These are phyloP conservation scores for Hypoxylon crocopeplum DNA, from an alignment of 495 filamentous ascomycete genomes.

Conservation along the genomic window DNA sequence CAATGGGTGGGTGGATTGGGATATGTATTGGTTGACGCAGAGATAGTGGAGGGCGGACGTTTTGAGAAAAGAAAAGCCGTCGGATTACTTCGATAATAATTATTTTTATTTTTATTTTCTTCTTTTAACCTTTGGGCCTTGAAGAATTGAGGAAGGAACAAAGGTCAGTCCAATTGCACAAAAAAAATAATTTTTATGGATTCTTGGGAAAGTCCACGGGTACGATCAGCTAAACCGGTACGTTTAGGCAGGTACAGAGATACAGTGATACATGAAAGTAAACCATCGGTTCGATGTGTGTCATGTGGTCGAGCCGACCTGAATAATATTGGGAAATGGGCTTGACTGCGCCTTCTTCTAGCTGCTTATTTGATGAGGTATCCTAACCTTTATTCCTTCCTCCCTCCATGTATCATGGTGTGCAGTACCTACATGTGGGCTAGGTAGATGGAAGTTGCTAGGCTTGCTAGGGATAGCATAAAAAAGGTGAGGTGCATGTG, in stretches of 20 bases:
- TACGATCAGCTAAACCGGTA: slow-evolving; percentile 21
- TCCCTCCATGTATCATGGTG: neutral
- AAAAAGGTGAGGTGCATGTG: slow-evolving; percentile 26
- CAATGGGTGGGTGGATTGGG: slow-evolving; percentile 37
- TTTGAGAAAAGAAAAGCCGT: slow-evolving; percentile 34
- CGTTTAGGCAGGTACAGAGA: slow-evolving; percentile 33
- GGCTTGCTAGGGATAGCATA: slow-evolving; percentile 2
- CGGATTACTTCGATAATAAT: slow-evolving; percentile 28
- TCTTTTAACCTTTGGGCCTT: slow-evolving; percentile 30
- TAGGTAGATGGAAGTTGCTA: slow-evolving; percentile 10
- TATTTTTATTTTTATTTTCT: slow-evolving; percentile 19
- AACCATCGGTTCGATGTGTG: slow-evolving; percentile 9
- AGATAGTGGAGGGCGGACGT: slow-evolving; percentile 19
- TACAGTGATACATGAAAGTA: slow-evolving; percentile 3
- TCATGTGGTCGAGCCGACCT: slow-evolving; percentile 32
- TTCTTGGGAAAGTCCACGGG: too few species aligned
- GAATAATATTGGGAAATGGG: slow-evolving; percentile 26
- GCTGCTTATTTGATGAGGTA: slow-evolving; percentile 6
- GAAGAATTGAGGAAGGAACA: slow-evolving; percentile 31
- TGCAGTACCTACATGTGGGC: neutral
- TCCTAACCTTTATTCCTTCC: neutral
- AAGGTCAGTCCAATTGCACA: slow-evolving; percentile 37
- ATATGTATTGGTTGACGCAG: slow-evolving; percentile 29
- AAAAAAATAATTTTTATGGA: slow-evolving; percentile 39
- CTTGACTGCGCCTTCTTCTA: slow-evolving; percentile 27